Evolutionary conservation across 2,329 filamentous ascomycete genomes (phyloP).

Genomic region (Penicillium sclerotigenum): DNA sequence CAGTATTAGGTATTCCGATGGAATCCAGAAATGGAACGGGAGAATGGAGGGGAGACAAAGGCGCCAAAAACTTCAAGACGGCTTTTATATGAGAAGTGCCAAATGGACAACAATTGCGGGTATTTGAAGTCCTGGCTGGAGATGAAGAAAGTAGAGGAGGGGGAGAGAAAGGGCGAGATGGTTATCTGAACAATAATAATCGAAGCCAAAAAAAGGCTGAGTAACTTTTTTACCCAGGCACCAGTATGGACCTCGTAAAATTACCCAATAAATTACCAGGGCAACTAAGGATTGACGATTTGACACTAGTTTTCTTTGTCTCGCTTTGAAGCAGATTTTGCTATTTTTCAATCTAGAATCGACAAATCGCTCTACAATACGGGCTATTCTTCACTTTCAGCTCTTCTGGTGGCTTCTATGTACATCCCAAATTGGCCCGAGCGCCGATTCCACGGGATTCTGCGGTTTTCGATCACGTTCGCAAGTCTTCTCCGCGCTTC

Average conservation of each 20-base stretch:
- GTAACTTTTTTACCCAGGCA: conserved; percentile 27
- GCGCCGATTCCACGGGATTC: conserved; percentile 29
- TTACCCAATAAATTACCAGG: conserved; percentile 16
- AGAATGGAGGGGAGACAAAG: conserved; percentile 16
- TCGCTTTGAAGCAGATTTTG: background rate
- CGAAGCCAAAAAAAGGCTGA: conserved; percentile 20
- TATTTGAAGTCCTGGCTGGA: conserved; percentile 9
- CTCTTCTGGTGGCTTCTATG: conserved; percentile 18
- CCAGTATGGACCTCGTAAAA: conserved; percentile 17
- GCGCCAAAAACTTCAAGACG: conserved; percentile 5
- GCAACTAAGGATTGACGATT: background rate
- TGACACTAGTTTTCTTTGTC: conserved; percentile 5
- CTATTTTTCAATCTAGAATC: background rate
- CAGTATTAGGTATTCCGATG: background rate
- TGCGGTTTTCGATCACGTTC: conserved; percentile 33
- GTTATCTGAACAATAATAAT: conserved; percentile 21
- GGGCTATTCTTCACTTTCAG: background rate
- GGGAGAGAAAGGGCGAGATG: conserved; percentile 11
- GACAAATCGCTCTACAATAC: background rate
- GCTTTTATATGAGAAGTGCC: conserved; percentile 8
- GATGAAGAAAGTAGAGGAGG: conserved; percentile 11
- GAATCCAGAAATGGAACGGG: conserved; percentile 8
- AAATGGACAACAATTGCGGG: conserved; percentile 9
- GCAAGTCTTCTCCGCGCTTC: conserved; percentile 22
- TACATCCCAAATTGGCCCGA: conserved; percentile 25